phyloP scores from a whole-genome alignment of 768 basidiomycete genomes.

The Termitomyces sp. region DNA sequence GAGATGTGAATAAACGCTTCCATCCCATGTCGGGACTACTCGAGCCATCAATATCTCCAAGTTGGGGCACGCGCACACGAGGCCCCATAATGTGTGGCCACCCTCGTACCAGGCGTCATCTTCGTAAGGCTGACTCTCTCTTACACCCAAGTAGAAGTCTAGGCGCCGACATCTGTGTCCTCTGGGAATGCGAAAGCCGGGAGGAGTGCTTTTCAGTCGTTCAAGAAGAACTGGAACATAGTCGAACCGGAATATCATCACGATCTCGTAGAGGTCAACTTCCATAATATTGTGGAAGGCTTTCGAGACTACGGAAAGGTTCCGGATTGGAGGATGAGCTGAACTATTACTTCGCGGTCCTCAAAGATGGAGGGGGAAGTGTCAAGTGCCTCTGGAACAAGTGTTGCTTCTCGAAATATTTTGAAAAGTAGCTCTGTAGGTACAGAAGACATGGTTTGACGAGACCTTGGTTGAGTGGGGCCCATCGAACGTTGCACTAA shows the following conservation, averaged over 20 bases:
- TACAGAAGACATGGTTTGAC: too few species aligned
- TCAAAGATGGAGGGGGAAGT: neutral
- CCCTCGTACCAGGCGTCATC: neutral
- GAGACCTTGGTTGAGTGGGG: too few species aligned
- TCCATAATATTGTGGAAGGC: neutral
- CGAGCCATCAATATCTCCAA: neutral
- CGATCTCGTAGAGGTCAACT: neutral
- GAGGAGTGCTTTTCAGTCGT: neutral
- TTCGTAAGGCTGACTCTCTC: neutral
- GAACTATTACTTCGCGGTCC: neutral
- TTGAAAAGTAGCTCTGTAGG: neutral
- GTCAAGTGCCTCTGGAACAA: neutral
- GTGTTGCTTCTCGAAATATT: neutral
- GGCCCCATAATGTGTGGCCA: neutral
- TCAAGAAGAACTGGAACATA: neutral
- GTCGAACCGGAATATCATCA: neutral
- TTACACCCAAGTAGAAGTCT: neutral
- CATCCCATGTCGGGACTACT: neutral
- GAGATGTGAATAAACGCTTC: too few species aligned
- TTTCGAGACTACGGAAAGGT: conserved; percentile 1
- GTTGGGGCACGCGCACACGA: neutral
- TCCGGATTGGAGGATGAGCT: conserved; percentile 1
- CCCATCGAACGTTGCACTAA: too few species aligned
- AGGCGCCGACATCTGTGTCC: neutral
- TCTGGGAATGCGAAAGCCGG: neutral